Evolutionary conservation across 345 rosid genomes (phyloP).

Genomic region (Acer campestre): DNA sequence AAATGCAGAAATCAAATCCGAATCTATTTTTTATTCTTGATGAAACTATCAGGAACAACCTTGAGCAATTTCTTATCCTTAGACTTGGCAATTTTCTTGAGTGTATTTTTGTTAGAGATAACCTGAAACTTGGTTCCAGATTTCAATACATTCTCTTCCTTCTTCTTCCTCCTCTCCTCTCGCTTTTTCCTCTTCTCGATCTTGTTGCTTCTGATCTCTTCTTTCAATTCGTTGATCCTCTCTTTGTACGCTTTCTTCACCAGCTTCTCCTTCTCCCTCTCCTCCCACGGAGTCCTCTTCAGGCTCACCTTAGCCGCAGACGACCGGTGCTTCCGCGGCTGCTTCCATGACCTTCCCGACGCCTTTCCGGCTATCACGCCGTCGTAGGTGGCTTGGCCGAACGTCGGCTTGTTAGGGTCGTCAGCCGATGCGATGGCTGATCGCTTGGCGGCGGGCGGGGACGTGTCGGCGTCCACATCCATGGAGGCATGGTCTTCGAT

Average conservation of each 20-base stretch:
- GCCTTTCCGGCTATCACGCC: constrained; percentile 94
- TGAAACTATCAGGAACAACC: constrained; percentile 64
- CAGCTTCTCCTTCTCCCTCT: constrained; percentile 70
- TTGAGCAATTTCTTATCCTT: constrained; percentile 81
- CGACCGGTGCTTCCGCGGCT: constrained; percentile 61
- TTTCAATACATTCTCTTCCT: constrained; percentile 75
- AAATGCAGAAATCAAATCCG: background rate
- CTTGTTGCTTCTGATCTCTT: constrained; percentile 78
- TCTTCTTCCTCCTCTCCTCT: constrained; percentile 91
- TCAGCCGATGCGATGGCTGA: constrained; percentile 69
- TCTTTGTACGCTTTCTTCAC: constrained; percentile 76
- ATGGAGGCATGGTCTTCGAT: constrained; percentile 42
- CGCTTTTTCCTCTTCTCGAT: constrained; percentile 77
- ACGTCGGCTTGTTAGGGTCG: constrained; percentile 65
- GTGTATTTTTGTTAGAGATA: constrained; percentile 78
- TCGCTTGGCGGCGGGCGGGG: constrained; percentile 68
- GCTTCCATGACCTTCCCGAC: constrained; percentile 87
- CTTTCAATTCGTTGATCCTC: constrained; percentile 78
- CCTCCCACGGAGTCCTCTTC: constrained; percentile 57
- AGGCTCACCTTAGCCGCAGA: constrained; percentile 69
- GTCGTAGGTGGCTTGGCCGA: constrained; percentile 74
- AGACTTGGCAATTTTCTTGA: constrained; percentile 77
- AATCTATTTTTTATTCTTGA: constrained; percentile 31
- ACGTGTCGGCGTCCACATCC: constrained; percentile 55
- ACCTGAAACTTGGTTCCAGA: constrained; percentile 82